Evolutionary conservation across 495 filamentous ascomycete species (phyloP), one percentile per base, ranked within the genome.

Genomic region (Bathelium albidoporum): DNA sequence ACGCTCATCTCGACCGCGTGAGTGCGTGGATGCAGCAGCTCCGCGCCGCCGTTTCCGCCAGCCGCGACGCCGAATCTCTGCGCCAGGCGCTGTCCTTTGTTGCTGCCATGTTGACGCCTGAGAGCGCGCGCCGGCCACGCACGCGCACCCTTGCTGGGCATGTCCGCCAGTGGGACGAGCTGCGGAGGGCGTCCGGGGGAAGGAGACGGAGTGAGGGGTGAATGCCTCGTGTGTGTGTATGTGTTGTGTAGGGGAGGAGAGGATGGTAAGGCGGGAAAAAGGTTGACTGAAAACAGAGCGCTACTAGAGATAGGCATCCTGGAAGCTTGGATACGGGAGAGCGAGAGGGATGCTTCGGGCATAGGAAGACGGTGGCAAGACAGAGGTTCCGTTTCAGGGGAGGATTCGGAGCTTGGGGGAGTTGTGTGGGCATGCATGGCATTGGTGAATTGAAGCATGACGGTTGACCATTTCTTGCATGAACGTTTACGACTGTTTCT

Each of bases 1-100:
- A 73, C 44, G 69, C 65, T 5, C 66, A 73, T 52, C 60, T 69
- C 0, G 68, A 69, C 29, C 66, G 66, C 1, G 70, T 72, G n/a
- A 58, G 39, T 7, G 64, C 26, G 24, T 72, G 66, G 66, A 65
- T 70, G 31, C 60, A 36, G 45, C 65, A 68, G 2, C 64, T 72
- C n/a, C 55, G 60, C 34, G 16, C 43, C 39, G 60, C 34, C 20
- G 29, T 55, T 29, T n/a, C 60, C 16, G 39, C 43, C 39, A n/a
- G 34, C 14, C n/a, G 36, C 7, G 60, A 43, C 32, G 16, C 29
- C 43, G 39, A 10, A 36, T 39, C 53, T 18, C n/a, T 24, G 20
- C 34, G 26, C 36, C 36, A 52, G 36, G 60, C 60, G 20, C 29
- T 62, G 34, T 28, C 34, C 3, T 62, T 62, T 20, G 60, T 62